Evolutionary conservation across 805 yeast genomes (phyloP), one percentile per base, ranked within the genome.

Genomic region (Candida multigemmis): DNA sequence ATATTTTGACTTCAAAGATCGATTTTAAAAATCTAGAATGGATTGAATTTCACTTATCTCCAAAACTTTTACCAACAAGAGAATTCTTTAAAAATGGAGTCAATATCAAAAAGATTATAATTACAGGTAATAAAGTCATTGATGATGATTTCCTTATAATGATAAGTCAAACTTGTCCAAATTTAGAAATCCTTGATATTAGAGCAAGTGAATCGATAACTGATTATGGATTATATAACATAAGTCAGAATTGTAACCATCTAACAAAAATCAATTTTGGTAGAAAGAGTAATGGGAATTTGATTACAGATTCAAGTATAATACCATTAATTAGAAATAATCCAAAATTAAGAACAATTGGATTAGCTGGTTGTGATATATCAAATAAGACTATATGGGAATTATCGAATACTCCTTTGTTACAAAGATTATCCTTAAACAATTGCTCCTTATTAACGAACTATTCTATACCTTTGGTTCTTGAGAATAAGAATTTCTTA

Each of bases 1-100:
- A 48, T 47, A 83, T 17, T 60, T 65, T 22, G 64, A 62, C 30
- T 65, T 73, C 3, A 60, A 54, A 27, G 85, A 78, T 65, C 4
- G 48, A 68, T 16, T 72, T 75, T 20, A 58, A 66, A 3, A 55
- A 63, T 22, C 47, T 85, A 23, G 61, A 65, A 37, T 74, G 81
- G 80, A 56, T 86, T 16, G 94, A 86, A 48, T 63, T 85, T 40
- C 84, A 80, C 53, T 79, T 87, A 43, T 85, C 95, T 45, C 89
- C 95, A 5, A 65, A 63, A 23, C 45, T 82, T 16, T 42, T 66
- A 6, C 94, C 94, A 4, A 56, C 61, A 3, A 9, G 30, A 11
- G 44, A 48, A 10, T 40, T 62, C 16, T 48, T 60, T 25, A 31
- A 30, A 11, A 31, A 40, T 24, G 47, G 53, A n/a, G 21, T 30